A percentile compares a stretch with the other conserved stretches of the same genome.
These are phyloP conservation scores for Colletotrichum cordylinicola DNA, from an alignment of 2,329 filamentous ascomycete genomes.

Conservation along the genomic window DNA sequence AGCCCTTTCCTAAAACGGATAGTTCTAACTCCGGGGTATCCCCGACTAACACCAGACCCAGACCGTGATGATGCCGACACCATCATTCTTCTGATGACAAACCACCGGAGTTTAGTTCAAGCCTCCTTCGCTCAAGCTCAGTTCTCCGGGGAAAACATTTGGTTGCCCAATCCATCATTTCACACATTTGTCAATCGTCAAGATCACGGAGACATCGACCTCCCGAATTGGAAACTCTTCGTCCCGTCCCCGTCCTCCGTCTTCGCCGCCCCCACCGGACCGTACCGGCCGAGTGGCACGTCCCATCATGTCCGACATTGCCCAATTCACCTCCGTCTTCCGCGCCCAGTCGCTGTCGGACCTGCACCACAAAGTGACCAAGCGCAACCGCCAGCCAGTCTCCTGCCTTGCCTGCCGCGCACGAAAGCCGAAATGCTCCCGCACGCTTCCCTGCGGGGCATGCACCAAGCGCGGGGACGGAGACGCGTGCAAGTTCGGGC, in stretches of 20 bases:
- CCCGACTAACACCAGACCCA: not conserved
- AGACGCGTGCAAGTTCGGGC: slow-evolving; percentile 36
- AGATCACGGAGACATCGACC: not conserved
- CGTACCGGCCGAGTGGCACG: not conserved
- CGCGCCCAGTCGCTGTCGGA: slow-evolving; percentile 34
- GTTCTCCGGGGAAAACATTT: not conserved
- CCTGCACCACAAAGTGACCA: slow-evolving; percentile 35
- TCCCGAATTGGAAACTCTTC: not conserved
- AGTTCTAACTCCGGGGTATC: not conserved
- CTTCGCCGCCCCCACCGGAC: not conserved
- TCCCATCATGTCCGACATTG: slow-evolving; percentile 8
- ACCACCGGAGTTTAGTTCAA: not conserved
- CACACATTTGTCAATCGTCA: not conserved
- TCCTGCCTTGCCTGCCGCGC: slow-evolving; percentile 47
- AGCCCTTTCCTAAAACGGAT: not conserved
- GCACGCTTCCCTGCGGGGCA: slow-evolving; percentile 43
- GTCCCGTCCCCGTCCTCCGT: not conserved
- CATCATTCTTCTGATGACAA: not conserved
- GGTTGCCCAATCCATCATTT: not conserved
- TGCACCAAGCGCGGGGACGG: slow-evolving; percentile 44
- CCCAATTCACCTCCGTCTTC: slow-evolving; percentile 39
- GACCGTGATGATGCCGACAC: not conserved
- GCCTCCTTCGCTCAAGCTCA: not conserved
- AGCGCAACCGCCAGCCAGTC: slow-evolving; percentile 45
- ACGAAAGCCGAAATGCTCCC: slow-evolving; percentile 50